Evolutionary conservation across 2,329 filamentous ascomycete genomes (phyloP).

Genomic region (Helotiales sp.): DNA sequence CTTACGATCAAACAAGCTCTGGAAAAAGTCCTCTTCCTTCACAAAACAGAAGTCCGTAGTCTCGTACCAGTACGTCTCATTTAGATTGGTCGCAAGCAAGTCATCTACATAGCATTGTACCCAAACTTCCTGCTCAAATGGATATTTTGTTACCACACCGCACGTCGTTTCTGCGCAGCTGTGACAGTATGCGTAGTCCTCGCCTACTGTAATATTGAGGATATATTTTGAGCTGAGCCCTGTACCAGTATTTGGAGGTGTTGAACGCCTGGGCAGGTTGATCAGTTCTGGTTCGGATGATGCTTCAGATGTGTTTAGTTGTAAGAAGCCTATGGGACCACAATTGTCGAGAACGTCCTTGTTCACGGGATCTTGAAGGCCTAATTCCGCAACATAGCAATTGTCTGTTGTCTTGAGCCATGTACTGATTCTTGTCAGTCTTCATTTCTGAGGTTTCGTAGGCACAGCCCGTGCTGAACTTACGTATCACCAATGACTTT

Average conservation of each 20-base stretch:
- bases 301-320: conserved; percentile 11
- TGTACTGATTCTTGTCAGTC: conserved; percentile 12
- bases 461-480: not conserved
- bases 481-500: conserved; percentile 19
- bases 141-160: conserved; percentile 9
- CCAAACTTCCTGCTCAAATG: conserved; percentile 5
- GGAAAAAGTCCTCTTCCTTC: conserved; percentile 20
- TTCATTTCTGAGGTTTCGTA: no score
- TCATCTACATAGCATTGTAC: conserved; percentile 13
- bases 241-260: not conserved
- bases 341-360: conserved; percentile 24
- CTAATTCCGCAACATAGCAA: conserved; percentile 22
- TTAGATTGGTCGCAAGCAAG: not conserved
- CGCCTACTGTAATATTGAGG: conserved; percentile 22
- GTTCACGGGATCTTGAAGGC: conserved; percentile 11
- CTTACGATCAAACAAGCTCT: conserved; percentile 24
- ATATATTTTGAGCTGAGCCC: conserved; percentile 15
- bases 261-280: not conserved
- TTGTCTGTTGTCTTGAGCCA: conserved; percentile 24
- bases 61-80: conserved; percentile 20
- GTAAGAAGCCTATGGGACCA: conserved; percentile 23
- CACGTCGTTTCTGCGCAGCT: not conserved
- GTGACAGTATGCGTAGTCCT: conserved; percentile 23
- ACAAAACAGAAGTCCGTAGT: conserved; percentile 28
- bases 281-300: not conserved